These are phyloP conservation scores for Sutorius eximius DNA, from an alignment of 1,284 basidiomycete species.

Conservation along the genomic window DNA sequence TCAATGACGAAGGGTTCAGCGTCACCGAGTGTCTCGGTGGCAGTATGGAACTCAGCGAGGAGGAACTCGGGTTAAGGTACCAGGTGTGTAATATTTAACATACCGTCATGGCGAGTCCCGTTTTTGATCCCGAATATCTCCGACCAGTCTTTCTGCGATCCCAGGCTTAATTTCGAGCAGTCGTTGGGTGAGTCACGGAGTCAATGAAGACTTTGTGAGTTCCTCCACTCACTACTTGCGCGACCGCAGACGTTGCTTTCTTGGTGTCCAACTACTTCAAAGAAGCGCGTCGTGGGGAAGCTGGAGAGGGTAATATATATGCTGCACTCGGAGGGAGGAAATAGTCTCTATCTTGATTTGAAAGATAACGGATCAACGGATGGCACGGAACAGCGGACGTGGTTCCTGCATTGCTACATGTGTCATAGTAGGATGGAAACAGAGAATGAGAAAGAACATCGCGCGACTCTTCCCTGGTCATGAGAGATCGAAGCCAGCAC, in stretches of 20 bases:
- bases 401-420: conserved; percentile 9
- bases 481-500: conserved; percentile 88
- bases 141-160: conserved; percentile 75
- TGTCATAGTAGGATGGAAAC: conserved; percentile 1
- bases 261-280: conserved; percentile 78
- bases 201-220: background rate
- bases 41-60: conserved; percentile 77
- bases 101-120: background rate
- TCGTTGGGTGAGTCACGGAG: conserved; percentile 58
- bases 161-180: conserved; percentile 80
- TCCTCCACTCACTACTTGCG: background rate
- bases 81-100: conserved; percentile 47
- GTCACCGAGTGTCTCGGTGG: conserved; percentile 86
- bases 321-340: conserved; percentile 32
- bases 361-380: background rate
- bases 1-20: conserved; percentile 90
- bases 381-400: background rate
- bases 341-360: background rate
- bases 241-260: conserved; percentile 67
- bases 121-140: conserved; percentile 5
- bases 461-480: conserved; percentile 34
- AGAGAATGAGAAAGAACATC: background rate
- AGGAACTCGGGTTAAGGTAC: conserved; percentile 71
- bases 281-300: conserved; percentile 49
- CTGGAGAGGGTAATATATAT: conserved; percentile 31